Base-by-base conservation (phyloP, 2,329 filamentous ascomycete genomes). In the Metarhizium guizhouense region DNA sequence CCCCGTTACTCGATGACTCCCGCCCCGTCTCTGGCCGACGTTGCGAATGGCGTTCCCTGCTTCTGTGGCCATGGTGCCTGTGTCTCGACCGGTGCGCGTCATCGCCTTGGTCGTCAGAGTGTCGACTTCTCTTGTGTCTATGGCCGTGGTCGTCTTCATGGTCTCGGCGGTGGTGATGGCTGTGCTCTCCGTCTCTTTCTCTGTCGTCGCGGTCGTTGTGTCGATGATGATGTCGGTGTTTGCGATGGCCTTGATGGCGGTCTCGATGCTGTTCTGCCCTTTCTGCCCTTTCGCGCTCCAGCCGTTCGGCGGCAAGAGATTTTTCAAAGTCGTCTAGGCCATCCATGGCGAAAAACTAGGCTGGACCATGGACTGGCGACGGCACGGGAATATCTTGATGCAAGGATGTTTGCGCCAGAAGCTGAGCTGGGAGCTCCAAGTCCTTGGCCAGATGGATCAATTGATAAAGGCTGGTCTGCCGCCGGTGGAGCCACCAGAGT, bases 321-420 rank as follows among this genome's bases (percentile, higher is more conserved):
- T 86, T 88, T 69, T 95, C 90, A 57, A 95, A 95, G 56, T 92
- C 88, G 51, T 80, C 80, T 10, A 82, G 72, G n/a, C 78, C 73
- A 60, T 79, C 76, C 78, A 80, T 82, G 13, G 38, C 34, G 13
- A 40, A 14, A 3, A 40, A 40, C 2, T 40, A 40, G 38, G 38
- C 38, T 40, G 38, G 11, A 11, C 11, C 11, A 40, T 40, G 38
- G 14, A 11, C 38, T 38, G 38, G 25, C 20, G 51, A 34, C 32
- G 6, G 32, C 32, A 6, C 6, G 10, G 32, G 6, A 11, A 34
- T 25, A 11, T 34, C 10, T 10, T 34, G 32, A 34, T 34, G 32
- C 10, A 2, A 34, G 25, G 32, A 34, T 34, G 32, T 34, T 7
- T 7, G 10, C 10, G 32, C 3, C 25, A 25, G 25, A 25, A 34